phyloP scores from a whole-genome alignment of 2,329 filamentous ascomycete genomes.

The Monosporascus sp. region DNA sequence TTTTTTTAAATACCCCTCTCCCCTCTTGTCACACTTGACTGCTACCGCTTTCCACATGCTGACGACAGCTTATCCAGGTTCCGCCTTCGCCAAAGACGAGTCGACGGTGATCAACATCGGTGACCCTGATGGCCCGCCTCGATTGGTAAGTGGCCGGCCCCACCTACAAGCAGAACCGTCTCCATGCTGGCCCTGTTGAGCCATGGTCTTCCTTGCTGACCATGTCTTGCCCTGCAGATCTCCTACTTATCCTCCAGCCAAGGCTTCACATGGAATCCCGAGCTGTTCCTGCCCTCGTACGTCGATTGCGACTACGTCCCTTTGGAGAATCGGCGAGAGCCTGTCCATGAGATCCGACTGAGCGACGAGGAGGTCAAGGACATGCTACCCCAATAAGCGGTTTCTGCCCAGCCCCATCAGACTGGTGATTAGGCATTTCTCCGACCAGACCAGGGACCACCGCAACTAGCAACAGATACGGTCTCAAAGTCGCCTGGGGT shows the following conservation, averaged over 20 bases:
- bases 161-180: neutral
- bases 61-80: constrained; percentile 48
- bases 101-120: constrained; percentile 78
- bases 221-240: constrained; percentile 46
- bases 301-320: constrained; percentile 69
- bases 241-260: constrained; percentile 75
- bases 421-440: neutral
- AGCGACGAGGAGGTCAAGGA: constrained; percentile 70
- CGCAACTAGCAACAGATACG: neutral
- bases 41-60: constrained; percentile 16
- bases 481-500: neutral
- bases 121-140: constrained; percentile 64
- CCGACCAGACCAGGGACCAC: neutral
- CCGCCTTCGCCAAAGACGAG: constrained; percentile 66
- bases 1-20: constrained; percentile 1
- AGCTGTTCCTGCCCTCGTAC: constrained; percentile 78
- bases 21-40: constrained; percentile 14
- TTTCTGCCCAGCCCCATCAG: neutral
- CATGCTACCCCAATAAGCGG: constrained; percentile 57
- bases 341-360: constrained; percentile 71
- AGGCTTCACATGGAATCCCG: constrained; percentile 80
- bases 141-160: constrained; percentile 51
- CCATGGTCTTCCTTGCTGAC: constrained; percentile 15
- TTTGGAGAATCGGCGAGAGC: constrained; percentile 69
- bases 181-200: neutral